phyloP scores from a whole-genome alignment of 2,329 filamentous ascomycete species.

The Immersiporthe knoxdaviesiana region DNA sequence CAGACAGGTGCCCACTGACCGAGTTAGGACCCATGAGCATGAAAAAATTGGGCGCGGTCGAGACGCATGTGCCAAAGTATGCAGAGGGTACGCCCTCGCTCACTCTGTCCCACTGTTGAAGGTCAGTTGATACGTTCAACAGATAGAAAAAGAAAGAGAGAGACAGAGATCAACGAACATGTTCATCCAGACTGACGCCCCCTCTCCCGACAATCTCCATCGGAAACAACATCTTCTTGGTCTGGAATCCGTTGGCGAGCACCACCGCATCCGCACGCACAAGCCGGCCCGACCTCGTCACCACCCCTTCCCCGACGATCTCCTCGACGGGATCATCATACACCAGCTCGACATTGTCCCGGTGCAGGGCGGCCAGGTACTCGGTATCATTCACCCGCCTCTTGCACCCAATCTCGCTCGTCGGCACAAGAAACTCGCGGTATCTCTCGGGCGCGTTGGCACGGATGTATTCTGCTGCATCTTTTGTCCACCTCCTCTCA shows the following conservation, averaged over 20 bases:
- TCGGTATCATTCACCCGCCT: conserved; percentile 41
- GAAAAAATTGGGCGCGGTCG: conserved; percentile 38
- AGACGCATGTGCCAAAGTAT: conserved; percentile 38
- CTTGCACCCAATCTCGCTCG: conserved; percentile 42
- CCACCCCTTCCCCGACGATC: conserved; percentile 35
- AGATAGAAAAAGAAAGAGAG: neutral
- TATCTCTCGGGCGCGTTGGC: conserved; percentile 36
- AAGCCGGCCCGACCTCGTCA: conserved; percentile 29
- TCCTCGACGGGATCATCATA: conserved; percentile 33
- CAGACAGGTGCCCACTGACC: conserved; percentile 52
- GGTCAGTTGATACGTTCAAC: neutral
- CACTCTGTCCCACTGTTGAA: conserved; percentile 30
- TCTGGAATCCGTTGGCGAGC: conserved; percentile 37
- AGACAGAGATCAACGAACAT: conserved; percentile 10
- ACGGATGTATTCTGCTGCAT: conserved; percentile 35
- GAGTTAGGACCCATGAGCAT: conserved; percentile 35
- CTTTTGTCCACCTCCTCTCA: neutral
- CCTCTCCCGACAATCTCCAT: conserved; percentile 35
- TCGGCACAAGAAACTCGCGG: conserved; percentile 35
- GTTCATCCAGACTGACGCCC: conserved; percentile 33
- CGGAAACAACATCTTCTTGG: conserved; percentile 35
- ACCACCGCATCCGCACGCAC: conserved; percentile 36
- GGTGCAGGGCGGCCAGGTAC: conserved; percentile 39
- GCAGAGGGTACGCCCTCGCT: conserved; percentile 35
- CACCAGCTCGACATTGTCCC: conserved; percentile 37